phyloP scores from a whole-genome alignment of 768 basidiomycete species.

The Tulasnella sp. region DNA sequence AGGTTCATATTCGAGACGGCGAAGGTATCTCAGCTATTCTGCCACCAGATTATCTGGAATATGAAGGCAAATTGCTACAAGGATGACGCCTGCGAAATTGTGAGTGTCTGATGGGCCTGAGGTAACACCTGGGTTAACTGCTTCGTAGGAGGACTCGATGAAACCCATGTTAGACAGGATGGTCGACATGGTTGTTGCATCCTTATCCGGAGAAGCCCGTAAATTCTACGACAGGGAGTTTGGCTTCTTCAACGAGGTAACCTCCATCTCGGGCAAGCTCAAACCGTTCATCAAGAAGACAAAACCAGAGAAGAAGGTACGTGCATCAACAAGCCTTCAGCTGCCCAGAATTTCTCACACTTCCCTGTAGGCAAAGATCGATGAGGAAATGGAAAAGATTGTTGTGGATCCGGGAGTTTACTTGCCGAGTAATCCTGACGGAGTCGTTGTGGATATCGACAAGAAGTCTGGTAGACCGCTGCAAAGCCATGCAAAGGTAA shows the following conservation, averaged over 20 bases:
- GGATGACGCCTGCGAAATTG: constrained; percentile 82
- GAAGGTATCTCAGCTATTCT: constrained; percentile 94
- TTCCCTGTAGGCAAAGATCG: constrained; percentile 79
- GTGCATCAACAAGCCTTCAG: neutral
- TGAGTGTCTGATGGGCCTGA: constrained; percentile 38
- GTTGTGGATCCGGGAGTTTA: constrained; percentile 92
- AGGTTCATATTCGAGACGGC: constrained; percentile 96
- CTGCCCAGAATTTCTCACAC: neutral
- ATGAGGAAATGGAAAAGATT: constrained; percentile 98
- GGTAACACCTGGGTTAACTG: neutral
- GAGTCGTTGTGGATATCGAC: constrained; percentile 93
- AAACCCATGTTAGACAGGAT: constrained; percentile 91
- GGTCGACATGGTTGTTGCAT: constrained; percentile 71
- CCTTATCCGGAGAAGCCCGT: constrained; percentile 83
- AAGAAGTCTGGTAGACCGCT: constrained; percentile 93
- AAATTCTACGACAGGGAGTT: constrained; percentile 94
- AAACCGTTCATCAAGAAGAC: constrained; percentile 94
- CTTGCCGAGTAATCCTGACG: constrained; percentile 95
- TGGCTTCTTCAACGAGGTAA: constrained; percentile 91
- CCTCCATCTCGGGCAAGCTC: constrained; percentile 95
- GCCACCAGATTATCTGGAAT: constrained; percentile 99
- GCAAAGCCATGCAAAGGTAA: constrained; percentile 95
- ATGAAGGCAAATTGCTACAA: constrained; percentile 99
- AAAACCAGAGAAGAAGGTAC: constrained; percentile 93
- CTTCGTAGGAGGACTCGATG: constrained; percentile 80